Base-by-base conservation (phyloP, 768 basidiomycete species). In the Kwoniella dendrophila region DNA sequence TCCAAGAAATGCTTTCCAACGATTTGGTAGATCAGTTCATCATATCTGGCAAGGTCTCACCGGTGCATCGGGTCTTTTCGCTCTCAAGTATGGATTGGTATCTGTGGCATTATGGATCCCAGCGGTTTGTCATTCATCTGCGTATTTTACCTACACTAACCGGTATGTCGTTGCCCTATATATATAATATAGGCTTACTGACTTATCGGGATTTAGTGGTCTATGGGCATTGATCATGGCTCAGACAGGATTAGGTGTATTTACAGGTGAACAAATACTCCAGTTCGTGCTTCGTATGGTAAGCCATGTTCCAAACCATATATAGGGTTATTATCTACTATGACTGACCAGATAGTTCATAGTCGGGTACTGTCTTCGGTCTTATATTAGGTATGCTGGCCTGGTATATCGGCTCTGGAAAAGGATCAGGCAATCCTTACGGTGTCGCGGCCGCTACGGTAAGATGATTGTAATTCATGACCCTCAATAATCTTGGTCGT, bases 141-240 rank as follows among this genome's bases (percentile, higher is more conserved):
- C 84, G 4, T 76, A 82, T 44, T 78, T 78, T 44, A 40, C 34
- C 18, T 62, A 62, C 36, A 62, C 60, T 10, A 62, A 62, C 43
- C 60, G 60, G 60, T 62, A 54, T 26, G 59, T 45, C 6, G 18
- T 30, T 34, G 24, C 14, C 8, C 16, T 20, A 4, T 7, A 22
- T 45, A 1, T 20, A 45, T 24, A 22, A 16, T 22, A 24, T 8
- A 2, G 27, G 22, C 38, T 50, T 44, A 44, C 62, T 72, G 49
- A 64, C 59, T 1, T 83, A 82, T 84, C 84, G 56, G 62, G 68
- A 2, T 64, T 83, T 54, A 83, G 82, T 58, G 83, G 83, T 4
- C 54, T 85, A 3, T 86, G 84, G 85, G 84, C 84, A 4, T 74
- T 86, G 49, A 85, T 86, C 69, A 86, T 85, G 84, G 83, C 84